Evolutionary conservation across 2,329 filamentous ascomycete species (phyloP).

Genomic region (Dactylonectria estremocensis): DNA sequence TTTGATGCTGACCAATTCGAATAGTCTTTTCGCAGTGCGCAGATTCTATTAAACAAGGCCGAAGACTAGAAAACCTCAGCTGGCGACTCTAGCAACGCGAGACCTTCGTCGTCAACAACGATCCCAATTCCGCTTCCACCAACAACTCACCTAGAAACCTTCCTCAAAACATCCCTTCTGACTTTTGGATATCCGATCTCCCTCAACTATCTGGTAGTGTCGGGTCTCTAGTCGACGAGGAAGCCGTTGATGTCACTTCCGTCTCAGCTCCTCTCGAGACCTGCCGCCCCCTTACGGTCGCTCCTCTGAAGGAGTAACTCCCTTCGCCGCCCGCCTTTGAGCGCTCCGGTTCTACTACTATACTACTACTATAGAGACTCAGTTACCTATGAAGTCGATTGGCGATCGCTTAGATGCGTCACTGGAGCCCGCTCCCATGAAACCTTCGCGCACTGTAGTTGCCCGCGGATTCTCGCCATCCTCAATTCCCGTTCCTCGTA

Average conservation of each 20-base stretch:
- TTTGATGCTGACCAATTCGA: constrained; percentile 51
- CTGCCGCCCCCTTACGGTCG: constrained; percentile 67
- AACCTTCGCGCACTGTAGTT: constrained; percentile 61
- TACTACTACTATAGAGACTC: constrained; percentile 62
- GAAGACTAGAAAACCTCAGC: constrained; percentile 92
- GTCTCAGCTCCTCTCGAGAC: constrained; percentile 72
- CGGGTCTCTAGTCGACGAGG: constrained; percentile 81
- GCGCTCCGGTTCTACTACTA: constrained; percentile 61
- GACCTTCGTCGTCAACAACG: constrained; percentile 79
- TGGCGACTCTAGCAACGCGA: constrained; percentile 97
- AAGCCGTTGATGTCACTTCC: constrained; percentile 71
- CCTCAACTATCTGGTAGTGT: constrained; percentile 85
- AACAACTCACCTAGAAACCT: constrained; percentile 60
- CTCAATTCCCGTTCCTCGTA: constrained; percentile 68
- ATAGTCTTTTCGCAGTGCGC: constrained; percentile 94
- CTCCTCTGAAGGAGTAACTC: constrained; percentile 60
- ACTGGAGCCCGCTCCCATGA: constrained; percentile 47
- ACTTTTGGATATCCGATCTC: constrained; percentile 65
- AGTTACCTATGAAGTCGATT: constrained; percentile 71
- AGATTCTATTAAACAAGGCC: constrained; percentile 93
- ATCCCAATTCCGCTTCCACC: constrained; percentile 61
- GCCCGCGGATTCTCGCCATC: constrained; percentile 90
- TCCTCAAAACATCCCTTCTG: constrained; percentile 65
- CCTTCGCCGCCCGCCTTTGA: constrained; percentile 53
- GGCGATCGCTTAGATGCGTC: constrained; percentile 57